These are phyloP conservation scores for Botrytis deweyae DNA, from an alignment of 2,329 filamentous ascomycete genomes.

Conservation along the genomic window DNA sequence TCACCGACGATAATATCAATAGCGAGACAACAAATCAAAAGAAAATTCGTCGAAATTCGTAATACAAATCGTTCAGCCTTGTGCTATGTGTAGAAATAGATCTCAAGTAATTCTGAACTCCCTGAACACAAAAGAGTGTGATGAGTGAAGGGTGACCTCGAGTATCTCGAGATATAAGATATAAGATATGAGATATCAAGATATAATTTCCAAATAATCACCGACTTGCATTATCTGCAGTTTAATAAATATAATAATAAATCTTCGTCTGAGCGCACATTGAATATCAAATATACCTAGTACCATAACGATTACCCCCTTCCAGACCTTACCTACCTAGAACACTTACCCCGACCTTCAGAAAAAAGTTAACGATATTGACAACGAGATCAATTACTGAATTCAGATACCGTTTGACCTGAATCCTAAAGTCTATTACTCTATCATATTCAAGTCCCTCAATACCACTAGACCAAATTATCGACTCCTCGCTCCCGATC, in stretches of 20 bases:
- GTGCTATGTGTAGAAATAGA: background rate
- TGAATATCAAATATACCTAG: background rate
- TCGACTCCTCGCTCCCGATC: conserved; percentile 3
- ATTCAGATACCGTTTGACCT: background rate
- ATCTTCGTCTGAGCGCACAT: background rate
- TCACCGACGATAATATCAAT: background rate
- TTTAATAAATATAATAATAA: background rate
- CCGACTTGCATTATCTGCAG: background rate
- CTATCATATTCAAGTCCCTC: background rate
- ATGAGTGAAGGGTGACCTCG: background rate
- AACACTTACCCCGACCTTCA: background rate
- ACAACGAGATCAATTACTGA: background rate
- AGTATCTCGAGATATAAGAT: background rate
- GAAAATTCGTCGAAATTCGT: background rate
- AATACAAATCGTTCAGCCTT: background rate
- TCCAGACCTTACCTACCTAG: conserved; percentile 8
- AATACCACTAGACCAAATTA: background rate
- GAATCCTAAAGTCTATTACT: background rate
- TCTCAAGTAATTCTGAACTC: background rate
- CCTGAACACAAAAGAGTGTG: background rate
- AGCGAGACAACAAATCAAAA: background rate
- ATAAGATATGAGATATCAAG: background rate
- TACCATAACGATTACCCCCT: conserved; percentile 11
- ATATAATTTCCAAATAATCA: background rate
- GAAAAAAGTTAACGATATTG: conserved; percentile 10